Base-by-base conservation (phyloP, 2,329 filamentous ascomycete genomes). In the Fusarium cicatricum region DNA sequence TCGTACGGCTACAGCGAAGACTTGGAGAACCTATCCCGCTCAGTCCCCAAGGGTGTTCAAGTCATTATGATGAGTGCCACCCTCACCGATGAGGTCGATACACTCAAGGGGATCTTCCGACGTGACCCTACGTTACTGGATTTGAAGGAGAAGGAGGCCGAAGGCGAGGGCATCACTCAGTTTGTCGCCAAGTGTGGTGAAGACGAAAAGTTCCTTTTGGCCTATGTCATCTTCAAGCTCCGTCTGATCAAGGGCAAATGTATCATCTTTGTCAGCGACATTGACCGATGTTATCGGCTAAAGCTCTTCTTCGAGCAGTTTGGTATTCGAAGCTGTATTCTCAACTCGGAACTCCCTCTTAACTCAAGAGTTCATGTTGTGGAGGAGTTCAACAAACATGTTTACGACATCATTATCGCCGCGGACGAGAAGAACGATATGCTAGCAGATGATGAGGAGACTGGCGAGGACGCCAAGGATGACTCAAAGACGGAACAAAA, bases 301-400 rank as follows among this genome's bases (percentile, higher is more conserved):
- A 97, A 97, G 76, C 83, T 99, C 8, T 99, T 95, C 72, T 85
- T 99, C 46, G 95, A 99, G 75, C 95, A 99, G 72, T 99, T 99
- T 70, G 93, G 92, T 40, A 94, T 97, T 71, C 90, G 92, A 72
- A 94, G 91, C 69, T 96, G 91, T 75, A 91, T 97, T 23, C 79
- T 99, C 34, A 99, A 99, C 77, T 95, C 92, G 1, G 94, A 99
- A 71, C 78, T 99, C 31, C 95, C 95, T 0, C 88, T 98, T 63
- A 97, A 97, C 70, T 95, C 91, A 1, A 84, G 95, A 55, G 87
- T 97, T 33, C 94, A 99, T 72, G 92, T 97, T 2, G 94, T 99
- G 3, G 90, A 98, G 68, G 92, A 98, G 73, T 99, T 99, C 78
- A 99, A 98, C 79, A 90, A 91, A 75, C 91, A 91, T 47, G 88